These are phyloP conservation scores for Moesziomyces sp. DNA, from an alignment of 1,284 basidiomycete species.

Conservation along the genomic window DNA sequence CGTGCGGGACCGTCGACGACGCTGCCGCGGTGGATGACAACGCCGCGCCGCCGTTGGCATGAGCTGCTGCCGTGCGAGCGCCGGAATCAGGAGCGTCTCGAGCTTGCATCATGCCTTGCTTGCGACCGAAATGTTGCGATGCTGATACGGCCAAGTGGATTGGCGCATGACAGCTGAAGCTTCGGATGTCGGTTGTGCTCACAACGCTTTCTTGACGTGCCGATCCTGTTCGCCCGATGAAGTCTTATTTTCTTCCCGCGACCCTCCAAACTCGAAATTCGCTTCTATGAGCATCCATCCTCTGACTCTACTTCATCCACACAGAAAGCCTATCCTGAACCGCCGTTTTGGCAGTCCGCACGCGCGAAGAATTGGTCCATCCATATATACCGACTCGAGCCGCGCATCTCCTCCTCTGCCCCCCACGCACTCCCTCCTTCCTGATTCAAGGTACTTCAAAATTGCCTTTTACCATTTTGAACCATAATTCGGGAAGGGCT, in stretches of 20 bases:
- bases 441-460: slow-evolving; percentile 56
- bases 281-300: neutral
- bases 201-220: slow-evolving; percentile 9
- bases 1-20: neutral
- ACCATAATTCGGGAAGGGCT: slow-evolving; percentile 54
- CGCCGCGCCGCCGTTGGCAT: neutral
- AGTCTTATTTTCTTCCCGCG: slow-evolving; percentile 19
- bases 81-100: no score
- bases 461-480: slow-evolving; percentile 60
- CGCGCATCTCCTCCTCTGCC: neutral
- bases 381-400: slow-evolving; percentile 17
- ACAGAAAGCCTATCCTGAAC: neutral
- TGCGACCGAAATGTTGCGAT: no score
- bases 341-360: neutral
- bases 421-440: slow-evolving; percentile 49
- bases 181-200: neutral
- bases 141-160: no score
- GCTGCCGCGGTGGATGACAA: neutral
- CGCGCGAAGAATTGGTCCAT: slow-evolving; percentile 1
- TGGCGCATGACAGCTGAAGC: neutral
- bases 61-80: neutral
- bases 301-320: neutral
- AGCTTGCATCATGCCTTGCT: no score
- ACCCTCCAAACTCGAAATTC: neutral
- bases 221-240: slow-evolving; percentile 2